Conservation (phyloP, 2,329 filamentous ascomycete genomes). For the Blastomyces silverae region DNA sequence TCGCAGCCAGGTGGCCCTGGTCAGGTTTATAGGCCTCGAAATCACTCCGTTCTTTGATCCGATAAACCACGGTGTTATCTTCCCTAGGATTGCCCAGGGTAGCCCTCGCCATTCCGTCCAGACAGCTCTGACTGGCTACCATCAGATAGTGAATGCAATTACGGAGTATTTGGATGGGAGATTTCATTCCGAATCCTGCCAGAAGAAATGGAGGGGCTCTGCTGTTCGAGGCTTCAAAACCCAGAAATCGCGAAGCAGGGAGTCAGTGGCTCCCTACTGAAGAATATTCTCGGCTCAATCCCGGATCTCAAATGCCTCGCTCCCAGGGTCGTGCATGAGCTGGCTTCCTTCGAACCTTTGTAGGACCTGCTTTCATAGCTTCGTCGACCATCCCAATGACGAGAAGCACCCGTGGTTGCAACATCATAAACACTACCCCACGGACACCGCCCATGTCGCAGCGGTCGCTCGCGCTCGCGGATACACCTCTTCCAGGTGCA, state of each 20-base stretch:
- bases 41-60: neutral
- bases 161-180: neutral
- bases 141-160: neutral
- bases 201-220: neutral
- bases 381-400: constrained; percentile 49
- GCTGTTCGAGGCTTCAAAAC: neutral
- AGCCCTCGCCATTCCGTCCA: neutral
- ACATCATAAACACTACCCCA: constrained; percentile 39
- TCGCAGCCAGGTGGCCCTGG: neutral
- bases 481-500: constrained; percentile 48
- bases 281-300: neutral
- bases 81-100: neutral
- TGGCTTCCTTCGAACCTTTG: constrained; percentile 40
- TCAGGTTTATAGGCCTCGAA: neutral
- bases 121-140: neutral
- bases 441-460: constrained; percentile 45
- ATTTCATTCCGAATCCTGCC: neutral
- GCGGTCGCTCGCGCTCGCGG: constrained; percentile 48
- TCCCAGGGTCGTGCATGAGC: neutral
- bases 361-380: constrained; percentile 53
- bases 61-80: neutral
- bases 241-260: too few relatives aligned
- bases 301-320: neutral
- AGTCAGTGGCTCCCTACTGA: neutral
- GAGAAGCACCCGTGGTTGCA: constrained; percentile 31